Evolutionary conservation across 345 rosid genomes (phyloP).

Genomic region (Citrus australasica): DNA sequence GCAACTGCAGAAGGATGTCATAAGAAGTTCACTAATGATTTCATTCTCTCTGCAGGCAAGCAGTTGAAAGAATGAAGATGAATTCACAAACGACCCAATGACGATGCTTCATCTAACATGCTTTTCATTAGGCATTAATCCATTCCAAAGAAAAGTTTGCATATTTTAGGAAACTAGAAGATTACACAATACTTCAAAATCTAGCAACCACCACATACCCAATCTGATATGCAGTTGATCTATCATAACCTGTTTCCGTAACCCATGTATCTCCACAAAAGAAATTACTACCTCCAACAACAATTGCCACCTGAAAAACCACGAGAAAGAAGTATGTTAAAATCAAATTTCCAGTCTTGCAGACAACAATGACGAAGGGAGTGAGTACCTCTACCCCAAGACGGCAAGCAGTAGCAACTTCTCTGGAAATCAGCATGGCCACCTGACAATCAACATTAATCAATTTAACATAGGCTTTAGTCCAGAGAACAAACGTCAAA

Average conservation of each 20-base stretch:
- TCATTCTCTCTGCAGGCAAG: too few species aligned
- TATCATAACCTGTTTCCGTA: slow-evolving; percentile 42
- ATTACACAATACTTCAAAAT: neutral
- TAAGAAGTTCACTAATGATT: neutral
- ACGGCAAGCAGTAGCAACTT: slow-evolving; percentile 37
- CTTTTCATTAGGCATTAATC: neutral
- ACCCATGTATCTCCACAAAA: slow-evolving; percentile 49
- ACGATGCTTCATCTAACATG: neutral
- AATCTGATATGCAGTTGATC: slow-evolving; percentile 42
- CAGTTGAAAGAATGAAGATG: neutral
- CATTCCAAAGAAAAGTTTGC: neutral
- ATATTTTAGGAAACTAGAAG: neutral
- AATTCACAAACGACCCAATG: neutral
- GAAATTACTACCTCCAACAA: slow-evolving; percentile 48
- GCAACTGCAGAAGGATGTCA: neutral
- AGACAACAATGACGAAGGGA: neutral
- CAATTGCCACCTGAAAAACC: slow-evolving; percentile 39
- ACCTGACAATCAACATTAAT: slow-evolving; percentile 28
- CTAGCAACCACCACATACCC: slow-evolving; percentile 29
- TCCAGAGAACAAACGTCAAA: neutral
- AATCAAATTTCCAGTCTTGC: neutral
- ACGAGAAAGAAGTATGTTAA: neutral
- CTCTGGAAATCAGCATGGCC: slow-evolving; percentile 46
- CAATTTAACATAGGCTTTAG: neutral
- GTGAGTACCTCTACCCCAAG: slow-evolving; percentile 39